phyloP scores from a whole-genome alignment of 331 rosid genomes.

The Stylosanthes scabra region DNA sequence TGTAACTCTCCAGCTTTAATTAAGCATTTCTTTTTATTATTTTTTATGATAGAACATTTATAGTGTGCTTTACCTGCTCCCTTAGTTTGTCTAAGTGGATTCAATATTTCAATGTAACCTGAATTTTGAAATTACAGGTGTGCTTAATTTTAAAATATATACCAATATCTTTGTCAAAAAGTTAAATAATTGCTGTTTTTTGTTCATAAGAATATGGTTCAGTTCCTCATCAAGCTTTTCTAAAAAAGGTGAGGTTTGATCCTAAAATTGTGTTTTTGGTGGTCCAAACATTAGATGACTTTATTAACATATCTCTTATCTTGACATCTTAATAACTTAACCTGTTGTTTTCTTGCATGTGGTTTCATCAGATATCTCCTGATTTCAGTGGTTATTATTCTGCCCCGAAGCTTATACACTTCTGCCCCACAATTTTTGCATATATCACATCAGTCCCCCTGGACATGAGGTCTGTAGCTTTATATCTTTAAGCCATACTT shows the following conservation, averaged over 20 bases:
- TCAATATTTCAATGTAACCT: background rate
- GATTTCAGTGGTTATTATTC: conserved; percentile 94
- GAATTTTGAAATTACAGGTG: background rate
- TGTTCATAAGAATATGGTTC: background rate
- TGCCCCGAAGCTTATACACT: conserved; percentile 92
- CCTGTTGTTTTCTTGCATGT: conserved; percentile 31
- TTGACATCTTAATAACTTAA: conserved; percentile 32
- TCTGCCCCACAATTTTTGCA: conserved; percentile 95
- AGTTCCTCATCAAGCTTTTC: conserved; percentile 10
- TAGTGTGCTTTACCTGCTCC: conserved; percentile 2
- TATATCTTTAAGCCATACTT: conserved; percentile 39
- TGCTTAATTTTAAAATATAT: conserved; percentile 16
- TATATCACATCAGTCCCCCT: conserved; percentile 96
- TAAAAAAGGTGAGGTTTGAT: background rate
- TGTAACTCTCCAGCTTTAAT: too few relatives aligned
- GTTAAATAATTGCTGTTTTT: background rate
- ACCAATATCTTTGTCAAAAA: background rate
- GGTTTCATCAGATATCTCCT: conserved; percentile 84
- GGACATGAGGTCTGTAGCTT: conserved; percentile 92
- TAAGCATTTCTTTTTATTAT: too few relatives aligned
- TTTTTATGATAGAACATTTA: background rate
- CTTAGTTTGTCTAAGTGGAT: background rate
- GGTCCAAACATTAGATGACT: background rate
- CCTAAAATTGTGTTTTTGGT: background rate
- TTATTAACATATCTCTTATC: conserved; percentile 5